Percentiles rank a stretch among this genome's conserved stretches.
These are phyloP conservation scores for Hortiboletus campestris DNA, from an alignment of 768 basidiomycete species.

Conservation along the genomic window DNA sequence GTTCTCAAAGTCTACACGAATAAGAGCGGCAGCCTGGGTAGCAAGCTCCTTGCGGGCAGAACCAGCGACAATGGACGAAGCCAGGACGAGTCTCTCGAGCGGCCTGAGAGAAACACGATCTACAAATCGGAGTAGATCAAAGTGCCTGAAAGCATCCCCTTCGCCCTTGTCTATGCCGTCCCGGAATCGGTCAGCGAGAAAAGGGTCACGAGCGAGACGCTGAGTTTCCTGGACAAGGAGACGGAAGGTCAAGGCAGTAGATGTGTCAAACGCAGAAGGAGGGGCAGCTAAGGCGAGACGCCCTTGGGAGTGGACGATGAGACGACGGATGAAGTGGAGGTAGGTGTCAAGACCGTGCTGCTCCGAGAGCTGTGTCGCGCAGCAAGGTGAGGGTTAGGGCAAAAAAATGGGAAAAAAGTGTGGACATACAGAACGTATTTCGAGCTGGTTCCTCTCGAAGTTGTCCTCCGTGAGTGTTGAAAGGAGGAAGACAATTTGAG, in stretches of 20 bases:
- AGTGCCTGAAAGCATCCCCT: conserved; percentile 77
- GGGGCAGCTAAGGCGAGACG: conserved; percentile 59
- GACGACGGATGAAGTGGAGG: conserved; percentile 94
- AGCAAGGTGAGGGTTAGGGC: conserved; percentile 12
- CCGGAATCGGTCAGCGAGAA: conserved; percentile 85
- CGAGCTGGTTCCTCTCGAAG: conserved; percentile 89
- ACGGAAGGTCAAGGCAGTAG: conserved; percentile 76
- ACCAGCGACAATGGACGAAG: conserved; percentile 68
- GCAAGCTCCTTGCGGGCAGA: conserved; percentile 59
- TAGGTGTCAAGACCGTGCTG: conserved; percentile 97
- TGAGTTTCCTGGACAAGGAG: conserved; percentile 86
- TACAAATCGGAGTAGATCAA: conserved; percentile 79
- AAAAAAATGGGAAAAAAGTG: conserved; percentile 12
- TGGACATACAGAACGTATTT: conserved; percentile 86
- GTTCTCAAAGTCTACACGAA: conserved; percentile 78
- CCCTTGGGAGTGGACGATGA: conserved; percentile 84
- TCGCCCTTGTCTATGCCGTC: conserved; percentile 89
- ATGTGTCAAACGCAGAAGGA: conserved; percentile 70
- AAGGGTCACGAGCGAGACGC: conserved; percentile 86
- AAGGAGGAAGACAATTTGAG: conserved; percentile 96
- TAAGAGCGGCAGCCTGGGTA: conserved; percentile 58
- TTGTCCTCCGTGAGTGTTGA: conserved; percentile 96
- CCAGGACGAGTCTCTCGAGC: conserved; percentile 75
- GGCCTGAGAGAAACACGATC: conserved; percentile 80
- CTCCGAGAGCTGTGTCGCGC: conserved; percentile 75